These are phyloP conservation scores for Exophiala mesophila DNA, from an alignment of 2,329 filamentous ascomycete genomes.

Conservation along the genomic window DNA sequence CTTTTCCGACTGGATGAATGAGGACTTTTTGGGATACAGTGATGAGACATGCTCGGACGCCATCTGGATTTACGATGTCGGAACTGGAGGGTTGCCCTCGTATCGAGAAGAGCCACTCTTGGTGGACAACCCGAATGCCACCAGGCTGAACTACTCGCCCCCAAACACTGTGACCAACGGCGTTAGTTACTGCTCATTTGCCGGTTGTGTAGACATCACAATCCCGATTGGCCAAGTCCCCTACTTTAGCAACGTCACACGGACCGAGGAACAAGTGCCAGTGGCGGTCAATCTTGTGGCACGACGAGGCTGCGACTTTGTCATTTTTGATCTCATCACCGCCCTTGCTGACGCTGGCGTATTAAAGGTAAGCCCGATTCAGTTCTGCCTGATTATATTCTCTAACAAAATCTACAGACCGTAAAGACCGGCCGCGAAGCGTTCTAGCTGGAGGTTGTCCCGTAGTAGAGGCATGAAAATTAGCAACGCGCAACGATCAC, in stretches of 20 bases:
- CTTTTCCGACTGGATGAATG: background rate
- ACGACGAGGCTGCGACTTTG: conserved; percentile 53
- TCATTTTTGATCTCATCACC: conserved; percentile 28
- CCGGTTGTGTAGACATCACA: conserved; percentile 11
- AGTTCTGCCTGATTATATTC: no score
- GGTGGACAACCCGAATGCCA: background rate
- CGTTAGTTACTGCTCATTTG: conserved; percentile 3
- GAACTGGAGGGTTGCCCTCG: conserved; percentile 22
- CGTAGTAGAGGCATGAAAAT: background rate
- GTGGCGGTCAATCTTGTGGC: conserved; percentile 56
- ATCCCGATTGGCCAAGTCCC: conserved; percentile 14
- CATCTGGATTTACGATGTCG: conserved; percentile 30
- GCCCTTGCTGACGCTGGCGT: conserved; percentile 28
- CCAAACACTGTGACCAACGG: conserved; percentile 4
- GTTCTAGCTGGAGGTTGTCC: background rate
- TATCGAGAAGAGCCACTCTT: conserved; percentile 6
- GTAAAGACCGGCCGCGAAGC: background rate
- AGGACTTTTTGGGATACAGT: background rate
- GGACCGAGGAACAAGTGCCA: conserved; percentile 49
- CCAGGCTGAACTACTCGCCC: conserved; percentile 9
- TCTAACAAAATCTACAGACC: no score
- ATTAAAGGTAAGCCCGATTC: conserved; percentile 22
- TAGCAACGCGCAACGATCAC: no score
- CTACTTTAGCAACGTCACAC: conserved; percentile 41
- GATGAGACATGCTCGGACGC: conserved; percentile 30